These are phyloP conservation scores for Esteya vermicola DNA, from an alignment of 2,329 filamentous ascomycete genomes.

Conservation along the genomic window DNA sequence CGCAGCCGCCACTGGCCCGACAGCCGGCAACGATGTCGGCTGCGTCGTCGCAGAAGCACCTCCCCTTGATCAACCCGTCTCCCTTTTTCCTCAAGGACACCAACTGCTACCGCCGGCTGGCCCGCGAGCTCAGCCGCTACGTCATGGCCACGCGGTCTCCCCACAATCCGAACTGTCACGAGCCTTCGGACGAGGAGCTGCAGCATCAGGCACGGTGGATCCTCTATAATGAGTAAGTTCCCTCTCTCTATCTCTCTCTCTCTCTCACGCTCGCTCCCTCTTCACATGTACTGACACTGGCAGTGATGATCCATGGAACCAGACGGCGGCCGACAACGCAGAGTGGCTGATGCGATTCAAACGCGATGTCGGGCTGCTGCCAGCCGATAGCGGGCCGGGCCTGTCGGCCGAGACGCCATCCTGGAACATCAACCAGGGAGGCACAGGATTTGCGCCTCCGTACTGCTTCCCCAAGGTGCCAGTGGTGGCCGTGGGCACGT, in stretches of 20 bases:
- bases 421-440: conserved; percentile 36
- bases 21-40: neutral
- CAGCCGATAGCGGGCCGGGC: conserved; percentile 33
- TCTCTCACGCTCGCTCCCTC: neutral
- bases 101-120: conserved; percentile 44
- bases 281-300: too few species aligned
- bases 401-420: conserved; percentile 22
- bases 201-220: conserved; percentile 50
- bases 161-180: conserved; percentile 44
- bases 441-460: conserved; percentile 40
- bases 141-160: conserved; percentile 38
- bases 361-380: conserved; percentile 37
- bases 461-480: conserved; percentile 31
- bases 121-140: conserved; percentile 37
- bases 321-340: conserved; percentile 47
- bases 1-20: neutral
- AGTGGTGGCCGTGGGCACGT: conserved; percentile 16
- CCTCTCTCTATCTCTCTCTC: neutral
- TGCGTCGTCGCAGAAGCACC: too few species aligned
- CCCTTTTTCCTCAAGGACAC: conserved; percentile 42
- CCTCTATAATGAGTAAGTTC: conserved; percentile 44
- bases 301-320: conserved; percentile 50
- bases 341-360: conserved; percentile 53
- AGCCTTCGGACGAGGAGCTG: conserved; percentile 48
- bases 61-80: conserved; percentile 13